Evolutionary conservation across 352 stramenopile genomes (phyloP), one percentile per base, ranked within the genome.

Genomic region (Globisporangium alternatum): DNA sequence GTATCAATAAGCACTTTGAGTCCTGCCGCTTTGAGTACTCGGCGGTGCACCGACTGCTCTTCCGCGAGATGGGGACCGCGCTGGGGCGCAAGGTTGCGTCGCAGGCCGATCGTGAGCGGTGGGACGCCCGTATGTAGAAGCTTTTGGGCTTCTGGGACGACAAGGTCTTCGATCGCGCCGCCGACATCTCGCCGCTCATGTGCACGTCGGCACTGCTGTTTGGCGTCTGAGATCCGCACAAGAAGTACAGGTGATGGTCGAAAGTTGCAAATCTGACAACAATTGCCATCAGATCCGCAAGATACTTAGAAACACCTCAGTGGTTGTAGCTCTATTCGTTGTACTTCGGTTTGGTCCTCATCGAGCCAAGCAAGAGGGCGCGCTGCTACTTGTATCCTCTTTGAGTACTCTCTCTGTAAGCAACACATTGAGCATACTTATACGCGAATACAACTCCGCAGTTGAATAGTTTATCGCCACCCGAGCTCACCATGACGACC

Each of bases 121-220:
- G 68, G 71, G 35, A 30, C 33, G 13, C 30, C 31, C 61, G 65
- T 21, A 56, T 68, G 39, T 53, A 62, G 22, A 33, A 63, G 15
- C 52, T 78, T 15, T n/a, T 78, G 53, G 10, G 7, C 19, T 72
- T 71, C 44, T 78, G 71, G 52, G 57, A 4, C 64, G 71, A 41
- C 67, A 52, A 61, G 35, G 55, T 75, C 2, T 72, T 62, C 39
- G 64, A 69, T 37, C 78, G 75, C 60, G 75, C 81, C 59, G 57
- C 53, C 15, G 72, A 77, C 51, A 76, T 86, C 47, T 77, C 77
- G 43, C 73, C 77, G 37, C 75, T 80, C 58, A 86, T 83, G 57
- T 76, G 74, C 54, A 75, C 77, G 12, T 72, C 78, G 6, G 77
- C 73, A 39, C 49, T 72, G 47, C 51, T 69, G 7, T 75, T 75